Percentiles rank a stretch among this genome's conserved stretches.
Conservation (phyloP, 352 stramenopile species). For the Phytophthora melonis region DNA sequence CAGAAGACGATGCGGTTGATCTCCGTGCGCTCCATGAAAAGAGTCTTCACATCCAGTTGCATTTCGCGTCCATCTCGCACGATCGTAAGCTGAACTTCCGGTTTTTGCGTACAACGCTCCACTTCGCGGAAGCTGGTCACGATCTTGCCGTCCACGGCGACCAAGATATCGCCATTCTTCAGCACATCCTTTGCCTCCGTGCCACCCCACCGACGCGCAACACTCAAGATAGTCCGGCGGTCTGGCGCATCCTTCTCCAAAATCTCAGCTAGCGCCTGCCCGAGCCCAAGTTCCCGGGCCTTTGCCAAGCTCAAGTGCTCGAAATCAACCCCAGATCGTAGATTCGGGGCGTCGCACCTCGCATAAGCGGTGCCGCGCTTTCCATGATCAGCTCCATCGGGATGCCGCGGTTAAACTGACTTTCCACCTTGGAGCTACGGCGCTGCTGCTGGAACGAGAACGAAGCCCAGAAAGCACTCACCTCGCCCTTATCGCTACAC, state of each 20-base stretch:
- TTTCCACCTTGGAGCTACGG: slow-evolving; percentile 82
- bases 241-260: slow-evolving; percentile 78
- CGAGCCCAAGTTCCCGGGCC: slow-evolving; percentile 87
- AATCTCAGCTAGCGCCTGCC: slow-evolving; percentile 77
- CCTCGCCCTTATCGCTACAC: slow-evolving; percentile 68
- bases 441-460: slow-evolving; percentile 89
- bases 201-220: slow-evolving; percentile 80
- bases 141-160: slow-evolving; percentile 84
- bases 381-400: slow-evolving; percentile 91
- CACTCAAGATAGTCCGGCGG: slow-evolving; percentile 81
- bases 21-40: slow-evolving; percentile 85
- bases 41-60: slow-evolving; percentile 75
- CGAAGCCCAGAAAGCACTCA: slow-evolving; percentile 89
- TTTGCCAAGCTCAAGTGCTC: slow-evolving; percentile 91
- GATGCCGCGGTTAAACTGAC: slow-evolving; percentile 89
- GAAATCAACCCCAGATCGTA: slow-evolving; percentile 89
- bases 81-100: slow-evolving; percentile 83
- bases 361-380: slow-evolving; percentile 77
- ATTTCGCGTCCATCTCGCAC: slow-evolving; percentile 84
- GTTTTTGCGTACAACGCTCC: slow-evolving; percentile 83
- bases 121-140: slow-evolving; percentile 90
- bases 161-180: slow-evolving; percentile 88
- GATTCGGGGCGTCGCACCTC: slow-evolving; percentile 73
- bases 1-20: slow-evolving; percentile 94
- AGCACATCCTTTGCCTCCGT: slow-evolving; percentile 74